A percentile compares a stretch with the other conserved stretches of the same genome.
Conservation (phyloP, 1,284 basidiomycete species). For the Stygiomarasmius scandens region DNA sequence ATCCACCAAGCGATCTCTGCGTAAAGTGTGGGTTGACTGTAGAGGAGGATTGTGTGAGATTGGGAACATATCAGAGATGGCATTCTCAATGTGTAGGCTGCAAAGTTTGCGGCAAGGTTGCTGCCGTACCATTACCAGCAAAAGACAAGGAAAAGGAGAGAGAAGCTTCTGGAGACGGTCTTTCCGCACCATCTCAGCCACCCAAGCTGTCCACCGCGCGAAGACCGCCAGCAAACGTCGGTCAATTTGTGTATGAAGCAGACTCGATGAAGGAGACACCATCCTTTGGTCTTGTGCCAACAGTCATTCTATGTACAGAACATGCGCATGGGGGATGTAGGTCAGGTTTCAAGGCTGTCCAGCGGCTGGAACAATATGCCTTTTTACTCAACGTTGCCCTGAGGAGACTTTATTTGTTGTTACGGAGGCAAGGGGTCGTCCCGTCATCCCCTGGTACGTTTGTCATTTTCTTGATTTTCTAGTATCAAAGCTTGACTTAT, state of each 20-base stretch:
- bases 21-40: conserved; percentile 88
- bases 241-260: conserved; percentile 74
- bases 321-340: conserved; percentile 71
- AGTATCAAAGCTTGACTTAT: conserved; percentile 17
- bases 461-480: conserved; percentile 15
- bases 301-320: conserved; percentile 75
- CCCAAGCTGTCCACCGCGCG: conserved; percentile 66
- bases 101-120: conserved; percentile 75
- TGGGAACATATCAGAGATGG: conserved; percentile 96
- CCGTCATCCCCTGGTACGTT: conserved; percentile 74
- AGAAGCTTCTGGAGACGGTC: conserved; percentile 34
- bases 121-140: conserved; percentile 57
- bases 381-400: conserved; percentile 96
- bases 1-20: conserved; percentile 87
- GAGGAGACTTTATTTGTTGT: conserved; percentile 85
- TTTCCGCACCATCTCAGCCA: conserved; percentile 39
- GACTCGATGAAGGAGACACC: conserved; percentile 64
- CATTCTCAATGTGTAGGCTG: conserved; percentile 93
- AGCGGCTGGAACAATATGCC: conserved; percentile 95
- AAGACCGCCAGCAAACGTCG: conserved; percentile 78
- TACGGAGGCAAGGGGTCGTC: conserved; percentile 92
- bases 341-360: conserved; percentile 87
- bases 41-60: conserved; percentile 94
- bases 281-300: conserved; percentile 72
- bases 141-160: conserved; percentile 48